Evolutionary conservation across 2,329 filamentous ascomycete species (phyloP), one percentile per base, ranked within the genome.

Genomic region (Penicillium sp.): DNA sequence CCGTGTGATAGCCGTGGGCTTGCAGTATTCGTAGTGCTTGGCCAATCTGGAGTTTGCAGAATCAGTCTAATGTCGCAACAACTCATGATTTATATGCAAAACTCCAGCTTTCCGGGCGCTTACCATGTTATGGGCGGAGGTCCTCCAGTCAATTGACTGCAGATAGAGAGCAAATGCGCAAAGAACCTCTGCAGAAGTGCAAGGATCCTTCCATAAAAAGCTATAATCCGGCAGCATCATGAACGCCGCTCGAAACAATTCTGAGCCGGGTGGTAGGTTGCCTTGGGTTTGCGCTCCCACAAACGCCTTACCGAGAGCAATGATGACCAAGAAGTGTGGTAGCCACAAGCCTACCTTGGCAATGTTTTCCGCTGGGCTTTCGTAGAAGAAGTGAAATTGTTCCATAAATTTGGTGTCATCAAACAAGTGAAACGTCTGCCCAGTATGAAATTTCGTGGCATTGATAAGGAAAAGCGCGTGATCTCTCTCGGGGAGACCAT

Each of bases 381-480:
- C 31, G 31, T 47, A 47, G 13, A 47, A 47, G 27, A 13, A 21
- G 10, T 47, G 22, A 9, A 38, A 31, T 5, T 31, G 44, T 3
- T 18, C 11, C 18, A 38, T n/a, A 5, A 47, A 47, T 4, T 4
- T 47, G 16, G 29, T 13, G 11, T 47, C 44, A 24, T 47, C 44
- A 18, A 47, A 47, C 29, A 47, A 24, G 14, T 22, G 27, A 21
- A 47, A 47, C 11, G 36, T 36, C 9, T 32, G 16, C 2, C 27
- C 44, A 14, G 44, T 47, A 31, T 47, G 44, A 11, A 47, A 47
- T 21, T 47, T 34, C 5, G 44, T 11, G 14, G 44, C 21, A 6
- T 47, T 47, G 5, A 47, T 47, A 6, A 47, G 44, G n/a, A 47
- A 47, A 5, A 47, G 18, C 27, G 44, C 44, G 36, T 47, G 44